A percentile compares a stretch with the other conserved stretches of the same genome.
Evolutionary conservation across 2,329 filamentous ascomycete species (phyloP).

Genomic region (Apiospora pterosperma): DNA sequence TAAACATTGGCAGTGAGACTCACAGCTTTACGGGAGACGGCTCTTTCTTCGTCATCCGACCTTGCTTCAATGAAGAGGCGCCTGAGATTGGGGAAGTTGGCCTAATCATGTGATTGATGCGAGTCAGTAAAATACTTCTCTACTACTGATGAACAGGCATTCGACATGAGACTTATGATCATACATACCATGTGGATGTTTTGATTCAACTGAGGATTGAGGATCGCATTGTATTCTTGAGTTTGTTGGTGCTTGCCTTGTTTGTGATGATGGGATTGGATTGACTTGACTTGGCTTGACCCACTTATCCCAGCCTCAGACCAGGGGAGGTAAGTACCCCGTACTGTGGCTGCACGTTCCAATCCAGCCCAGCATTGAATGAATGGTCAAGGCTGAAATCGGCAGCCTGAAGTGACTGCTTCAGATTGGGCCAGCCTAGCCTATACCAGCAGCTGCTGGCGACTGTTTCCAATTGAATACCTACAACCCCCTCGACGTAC

Average conservation of each 20-base stretch:
- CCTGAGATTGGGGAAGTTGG: constrained; percentile 88
- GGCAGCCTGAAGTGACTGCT: background rate
- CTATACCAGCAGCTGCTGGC: background rate
- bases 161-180: background rate
- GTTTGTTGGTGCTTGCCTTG: background rate
- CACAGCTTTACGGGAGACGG: constrained; percentile 90
- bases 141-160: too few species aligned
- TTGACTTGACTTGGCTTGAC: background rate
- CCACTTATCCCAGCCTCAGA: background rate
- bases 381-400: background rate
- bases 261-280: background rate
- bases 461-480: background rate
- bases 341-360: background rate
- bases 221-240: background rate
- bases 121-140: background rate
- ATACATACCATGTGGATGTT: background rate
- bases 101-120: constrained; percentile 37
- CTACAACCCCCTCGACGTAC: constrained; percentile 6
- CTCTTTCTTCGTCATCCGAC: constrained; percentile 89
- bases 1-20: constrained; percentile 27
- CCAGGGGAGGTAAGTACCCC: too few species aligned
- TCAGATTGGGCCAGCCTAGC: background rate
- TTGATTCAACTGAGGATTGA: too few species aligned
- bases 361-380: background rate
- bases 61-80: constrained; percentile 93